Evolutionary conservation across 768 basidiomycete genomes (phyloP).

Genomic region (Candolleomyces aberdarensis): DNA sequence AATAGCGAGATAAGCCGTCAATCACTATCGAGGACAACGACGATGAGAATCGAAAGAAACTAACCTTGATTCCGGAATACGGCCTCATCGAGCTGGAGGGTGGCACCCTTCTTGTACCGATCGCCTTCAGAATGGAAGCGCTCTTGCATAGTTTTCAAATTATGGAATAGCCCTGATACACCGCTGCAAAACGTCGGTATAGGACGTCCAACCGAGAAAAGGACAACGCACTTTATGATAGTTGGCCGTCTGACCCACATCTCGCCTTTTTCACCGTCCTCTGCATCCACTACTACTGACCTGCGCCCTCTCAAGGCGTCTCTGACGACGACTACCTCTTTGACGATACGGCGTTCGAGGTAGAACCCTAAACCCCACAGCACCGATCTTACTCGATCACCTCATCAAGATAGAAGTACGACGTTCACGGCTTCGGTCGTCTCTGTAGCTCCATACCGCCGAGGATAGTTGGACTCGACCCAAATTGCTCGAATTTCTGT

Average conservation of each 20-base stretch:
- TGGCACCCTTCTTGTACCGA: slow-evolving; percentile 76
- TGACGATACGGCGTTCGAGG: slow-evolving; percentile 53
- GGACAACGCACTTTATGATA: too few relatives aligned
- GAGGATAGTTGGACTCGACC: slow-evolving; percentile 9
- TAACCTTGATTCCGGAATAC: slow-evolving; percentile 51
- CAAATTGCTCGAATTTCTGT: slow-evolving; percentile 11
- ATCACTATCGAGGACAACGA: too few relatives aligned
- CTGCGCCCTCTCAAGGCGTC: too few relatives aligned
- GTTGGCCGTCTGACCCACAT: slow-evolving; percentile 64
- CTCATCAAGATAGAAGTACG: slow-evolving; percentile 31
- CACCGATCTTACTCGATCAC: slow-evolving; percentile 38
- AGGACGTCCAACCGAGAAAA: too few relatives aligned
- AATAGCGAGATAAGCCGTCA: too few relatives aligned
- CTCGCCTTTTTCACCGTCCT: slow-evolving; percentile 52
- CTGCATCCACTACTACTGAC: slow-evolving; percentile 21
- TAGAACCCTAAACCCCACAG: slow-evolving; percentile 57
- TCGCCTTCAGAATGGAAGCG: slow-evolving; percentile 45
- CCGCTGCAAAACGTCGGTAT: too few relatives aligned
- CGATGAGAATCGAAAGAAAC: neutral
- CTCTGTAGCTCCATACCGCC: slow-evolving; percentile 57
- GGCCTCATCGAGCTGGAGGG: slow-evolving; percentile 52
- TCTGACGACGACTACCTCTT: slow-evolving; percentile 28
- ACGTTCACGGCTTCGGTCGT: slow-evolving; percentile 52
- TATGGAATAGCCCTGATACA: slow-evolving; percentile 52
- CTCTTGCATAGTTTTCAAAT: slow-evolving; percentile 51